Evolutionary conservation across 176 grass and related monocot genomes (phyloP).

Genomic region (Triticum aestivum): DNA sequence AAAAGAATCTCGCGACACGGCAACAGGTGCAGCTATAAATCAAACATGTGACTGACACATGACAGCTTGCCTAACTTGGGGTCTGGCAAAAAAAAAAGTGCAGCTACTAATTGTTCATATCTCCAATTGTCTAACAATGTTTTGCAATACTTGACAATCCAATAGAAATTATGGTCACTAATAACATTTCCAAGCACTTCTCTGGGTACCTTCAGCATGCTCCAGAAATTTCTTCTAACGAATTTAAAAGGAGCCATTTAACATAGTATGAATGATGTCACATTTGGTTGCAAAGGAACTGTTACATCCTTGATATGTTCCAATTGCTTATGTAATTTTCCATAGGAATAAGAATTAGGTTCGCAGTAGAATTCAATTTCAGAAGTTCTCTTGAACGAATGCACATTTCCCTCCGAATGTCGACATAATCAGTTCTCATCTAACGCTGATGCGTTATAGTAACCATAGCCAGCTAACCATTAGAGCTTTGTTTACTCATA

Average conservation of each 20-base stretch:
- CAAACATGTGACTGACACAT: no score
- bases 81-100: no score
- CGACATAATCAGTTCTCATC: background rate
- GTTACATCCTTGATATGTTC: background rate
- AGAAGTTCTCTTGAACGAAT: background rate
- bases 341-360: background rate
- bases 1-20: background rate
- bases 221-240: background rate
- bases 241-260: background rate
- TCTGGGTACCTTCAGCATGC: constrained; percentile 2
- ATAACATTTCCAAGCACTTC: background rate
- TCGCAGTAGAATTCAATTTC: background rate
- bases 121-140: background rate
- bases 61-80: no score
- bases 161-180: background rate
- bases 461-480: background rate
- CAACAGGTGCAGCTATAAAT: no score
- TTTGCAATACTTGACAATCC: background rate
- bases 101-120: background rate
- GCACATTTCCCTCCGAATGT: background rate
- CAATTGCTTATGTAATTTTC: background rate
- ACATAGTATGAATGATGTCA: background rate
- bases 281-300: constrained; percentile 7
- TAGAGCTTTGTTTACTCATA: background rate
- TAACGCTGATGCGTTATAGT: background rate